These are phyloP conservation scores for Sextonia rubra DNA, from an alignment of 164 flowering plant species.

Conservation along the genomic window DNA sequence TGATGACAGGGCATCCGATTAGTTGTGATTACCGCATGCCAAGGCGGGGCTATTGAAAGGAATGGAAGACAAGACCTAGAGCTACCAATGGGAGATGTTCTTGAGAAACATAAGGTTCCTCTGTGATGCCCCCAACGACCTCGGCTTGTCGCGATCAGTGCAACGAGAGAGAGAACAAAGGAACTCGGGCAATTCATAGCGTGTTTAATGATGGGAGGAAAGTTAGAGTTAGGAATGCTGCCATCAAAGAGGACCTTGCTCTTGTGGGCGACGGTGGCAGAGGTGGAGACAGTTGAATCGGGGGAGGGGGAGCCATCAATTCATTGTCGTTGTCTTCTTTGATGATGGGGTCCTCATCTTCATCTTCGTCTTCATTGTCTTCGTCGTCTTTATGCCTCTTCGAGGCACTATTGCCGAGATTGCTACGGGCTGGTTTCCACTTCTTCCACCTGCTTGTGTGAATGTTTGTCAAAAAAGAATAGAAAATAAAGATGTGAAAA, in stretches of 20 bases:
- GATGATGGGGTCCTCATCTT: conserved; percentile 1
- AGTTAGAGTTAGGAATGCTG: conserved; percentile 46
- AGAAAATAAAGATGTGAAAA: neutral
- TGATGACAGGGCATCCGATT: conserved; percentile 17
- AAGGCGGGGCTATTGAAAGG: conserved; percentile 47
- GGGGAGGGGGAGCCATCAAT: conserved; percentile 1
- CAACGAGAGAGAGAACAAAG: conserved; percentile 55
- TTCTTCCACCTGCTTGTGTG: conserved; percentile 13
- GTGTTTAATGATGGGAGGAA: conserved; percentile 60
- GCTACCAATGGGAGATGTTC: conserved; percentile 86
- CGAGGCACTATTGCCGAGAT: conserved; percentile 1
- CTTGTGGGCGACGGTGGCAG: conserved; percentile 2
- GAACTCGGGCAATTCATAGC: conserved; percentile 63
- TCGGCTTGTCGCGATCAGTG: conserved; percentile 42
- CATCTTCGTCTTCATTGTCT: conserved; percentile 9
- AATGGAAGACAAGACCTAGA: conserved; percentile 76
- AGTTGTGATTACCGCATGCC: conserved; percentile 37
- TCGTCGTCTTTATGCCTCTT: neutral
- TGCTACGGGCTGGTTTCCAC: conserved; percentile 12
- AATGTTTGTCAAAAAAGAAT: conserved; percentile 2
- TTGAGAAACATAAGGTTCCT: conserved; percentile 32
- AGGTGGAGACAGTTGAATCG: neutral
- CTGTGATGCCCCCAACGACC: neutral
- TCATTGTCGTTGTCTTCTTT: conserved; percentile 9
- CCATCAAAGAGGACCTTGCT: conserved; percentile 44